Evolutionary conservation across 2,329 filamentous ascomycete genomes (phyloP).

Genomic region (Chalaropsis ovoidea): DNA sequence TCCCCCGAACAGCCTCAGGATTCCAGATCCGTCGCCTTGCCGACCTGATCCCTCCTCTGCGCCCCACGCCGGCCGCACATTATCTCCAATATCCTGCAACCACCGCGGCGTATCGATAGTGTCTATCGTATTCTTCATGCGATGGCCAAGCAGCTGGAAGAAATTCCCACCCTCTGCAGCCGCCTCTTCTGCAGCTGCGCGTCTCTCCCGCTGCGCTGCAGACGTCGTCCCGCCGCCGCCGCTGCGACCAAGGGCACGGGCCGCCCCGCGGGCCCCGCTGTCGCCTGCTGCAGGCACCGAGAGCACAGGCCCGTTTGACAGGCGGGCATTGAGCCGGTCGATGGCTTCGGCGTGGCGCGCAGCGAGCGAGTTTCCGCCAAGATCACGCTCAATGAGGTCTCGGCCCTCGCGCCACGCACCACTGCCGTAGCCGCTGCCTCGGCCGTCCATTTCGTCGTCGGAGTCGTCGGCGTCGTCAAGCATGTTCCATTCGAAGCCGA

Average conservation of each 20-base stretch:
- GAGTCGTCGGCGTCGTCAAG: slow-evolving; percentile 61
- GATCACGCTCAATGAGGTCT: slow-evolving; percentile 78
- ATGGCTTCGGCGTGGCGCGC: slow-evolving; percentile 39
- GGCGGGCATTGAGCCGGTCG: slow-evolving; percentile 29
- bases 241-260: slow-evolving; percentile 27
- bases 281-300: slow-evolving; percentile 37
- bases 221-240: slow-evolving; percentile 28
- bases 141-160: slow-evolving; percentile 70
- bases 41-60: slow-evolving; percentile 39
- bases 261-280: slow-evolving; percentile 28
- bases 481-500: slow-evolving; percentile 66
- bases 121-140: slow-evolving; percentile 87
- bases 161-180: slow-evolving; percentile 69
- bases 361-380: slow-evolving; percentile 53
- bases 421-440: slow-evolving; percentile 68
- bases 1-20: slow-evolving; percentile 51
- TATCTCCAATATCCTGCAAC: slow-evolving; percentile 58
- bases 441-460: slow-evolving; percentile 51
- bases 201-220: slow-evolving; percentile 28
- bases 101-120: slow-evolving; percentile 71
- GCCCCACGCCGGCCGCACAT: slow-evolving; percentile 61
- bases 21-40: slow-evolving; percentile 34
- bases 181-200: slow-evolving; percentile 35
- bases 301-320: slow-evolving; percentile 36
- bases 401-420: slow-evolving; percentile 87